Evolutionary conservation across 2,329 filamentous ascomycete genomes (phyloP).

Genomic region (Penicillium sp.): DNA sequence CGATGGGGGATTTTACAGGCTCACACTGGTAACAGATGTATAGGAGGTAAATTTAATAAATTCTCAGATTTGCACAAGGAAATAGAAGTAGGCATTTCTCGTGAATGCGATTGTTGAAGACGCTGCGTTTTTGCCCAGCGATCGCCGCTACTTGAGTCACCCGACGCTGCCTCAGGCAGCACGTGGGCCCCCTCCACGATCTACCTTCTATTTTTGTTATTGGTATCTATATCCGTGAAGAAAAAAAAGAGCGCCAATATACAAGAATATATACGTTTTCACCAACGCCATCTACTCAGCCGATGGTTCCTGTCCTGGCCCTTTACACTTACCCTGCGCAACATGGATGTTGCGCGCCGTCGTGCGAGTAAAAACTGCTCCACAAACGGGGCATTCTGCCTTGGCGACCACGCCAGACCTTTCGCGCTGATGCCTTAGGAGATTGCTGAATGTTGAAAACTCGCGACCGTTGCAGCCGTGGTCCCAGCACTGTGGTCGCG

Average conservation of each 20-base stretch:
- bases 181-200: constrained; percentile 11
- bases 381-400: constrained; percentile 84
- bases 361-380: constrained; percentile 88
- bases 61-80: not conserved
- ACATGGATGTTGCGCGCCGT: constrained; percentile 84
- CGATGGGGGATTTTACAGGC: constrained; percentile 3
- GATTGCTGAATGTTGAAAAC: constrained; percentile 95
- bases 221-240: not conserved
- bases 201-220: not conserved
- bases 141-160: constrained; percentile 22
- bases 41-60: constrained; percentile 3
- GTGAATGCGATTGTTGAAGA: constrained; percentile 2
- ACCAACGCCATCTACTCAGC: constrained; percentile 21
- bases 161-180: constrained; percentile 16
- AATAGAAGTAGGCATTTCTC: constrained; percentile 18
- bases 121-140: not conserved
- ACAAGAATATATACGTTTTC: not conserved
- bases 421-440: constrained; percentile 87
- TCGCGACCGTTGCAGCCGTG: constrained; percentile 94
- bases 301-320: constrained; percentile 29
- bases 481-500: constrained; percentile 96
- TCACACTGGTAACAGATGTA: constrained; percentile 15
- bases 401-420: constrained; percentile 90
- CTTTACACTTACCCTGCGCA: constrained; percentile 89
- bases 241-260: not conserved